Percentiles rank a stretch among this genome's conserved stretches.
Evolutionary conservation across 2,329 filamentous ascomycete genomes (phyloP).

Genomic region (Calonectria hawksworthii): DNA sequence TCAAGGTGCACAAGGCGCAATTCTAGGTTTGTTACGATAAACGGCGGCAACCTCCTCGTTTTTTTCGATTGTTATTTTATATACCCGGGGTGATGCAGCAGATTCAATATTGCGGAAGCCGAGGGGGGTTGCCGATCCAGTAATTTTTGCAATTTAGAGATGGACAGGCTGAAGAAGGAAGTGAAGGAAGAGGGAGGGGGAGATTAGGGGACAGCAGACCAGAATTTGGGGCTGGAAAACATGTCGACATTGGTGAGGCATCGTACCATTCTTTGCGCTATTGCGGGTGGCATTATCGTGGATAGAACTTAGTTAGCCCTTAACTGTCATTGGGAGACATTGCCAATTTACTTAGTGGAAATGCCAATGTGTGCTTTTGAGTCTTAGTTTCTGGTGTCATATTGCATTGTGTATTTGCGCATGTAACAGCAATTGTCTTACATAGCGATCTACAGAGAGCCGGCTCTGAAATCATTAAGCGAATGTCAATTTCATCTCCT

Average conservation of each 20-base stretch:
- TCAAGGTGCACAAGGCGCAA: slow-evolving; percentile 14
- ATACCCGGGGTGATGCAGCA: slow-evolving; percentile 44
- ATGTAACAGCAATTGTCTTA: background rate
- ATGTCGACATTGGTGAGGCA: slow-evolving; percentile 18
- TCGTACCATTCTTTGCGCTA: slow-evolving; percentile 33
- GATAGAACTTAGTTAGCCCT: slow-evolving; percentile 37
- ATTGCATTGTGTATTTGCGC: background rate
- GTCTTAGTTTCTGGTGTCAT: background rate
- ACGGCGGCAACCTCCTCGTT: slow-evolving; percentile 34
- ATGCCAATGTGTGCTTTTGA: slow-evolving; percentile 20
- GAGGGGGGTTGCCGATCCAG: slow-evolving; percentile 30
- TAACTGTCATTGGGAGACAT: slow-evolving; percentile 13
- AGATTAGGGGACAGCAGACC: background rate
- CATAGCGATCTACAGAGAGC: background rate
- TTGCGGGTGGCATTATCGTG: slow-evolving; percentile 33
- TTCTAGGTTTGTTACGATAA: slow-evolving; percentile 33
- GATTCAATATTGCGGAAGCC: slow-evolving; percentile 35
- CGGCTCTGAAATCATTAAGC: background rate
- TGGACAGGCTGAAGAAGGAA: background rate
- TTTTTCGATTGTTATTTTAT: slow-evolving; percentile 44
- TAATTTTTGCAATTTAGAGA: slow-evolving; percentile 33
- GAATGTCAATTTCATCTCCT: background rate
- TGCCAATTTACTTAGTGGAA: slow-evolving; percentile 30
- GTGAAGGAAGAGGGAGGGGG: background rate
- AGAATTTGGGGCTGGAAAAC: slow-evolving; percentile 3